A percentile compares a stretch with the other conserved stretches of the same genome.
phyloP scores from a whole-genome alignment of 148 eudicot genomes.

The Vaccinium macrocarpon region DNA sequence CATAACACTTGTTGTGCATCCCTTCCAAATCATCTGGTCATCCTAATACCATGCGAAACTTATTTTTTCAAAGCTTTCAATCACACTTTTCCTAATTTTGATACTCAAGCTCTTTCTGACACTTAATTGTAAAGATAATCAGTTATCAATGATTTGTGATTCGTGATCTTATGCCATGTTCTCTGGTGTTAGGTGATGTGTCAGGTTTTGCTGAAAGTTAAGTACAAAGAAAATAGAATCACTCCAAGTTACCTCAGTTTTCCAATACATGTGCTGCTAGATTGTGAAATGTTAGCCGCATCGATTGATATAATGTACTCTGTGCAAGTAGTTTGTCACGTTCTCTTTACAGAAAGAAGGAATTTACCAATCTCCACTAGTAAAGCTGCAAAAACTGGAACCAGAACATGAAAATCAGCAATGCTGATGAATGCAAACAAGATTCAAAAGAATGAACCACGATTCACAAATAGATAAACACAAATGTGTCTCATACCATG shows the following conservation, averaged over 20 bases:
- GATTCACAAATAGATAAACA: no score
- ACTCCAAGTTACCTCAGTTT: conserved; percentile 38
- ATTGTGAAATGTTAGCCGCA: conserved; percentile 53
- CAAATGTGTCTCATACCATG: no score
- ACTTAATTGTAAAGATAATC: not conserved
- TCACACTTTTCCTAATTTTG: not conserved
- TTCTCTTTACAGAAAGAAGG: conserved; percentile 63
- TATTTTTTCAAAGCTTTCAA: not conserved
- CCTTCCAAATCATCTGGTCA: not conserved
- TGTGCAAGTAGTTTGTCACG: conserved; percentile 52
- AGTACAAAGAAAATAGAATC: not conserved
- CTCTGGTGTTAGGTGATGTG: not conserved
- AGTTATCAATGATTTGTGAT: not conserved
- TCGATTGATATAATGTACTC: conserved; percentile 61
- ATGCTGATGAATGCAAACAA: not conserved
- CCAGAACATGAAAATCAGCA: not conserved
- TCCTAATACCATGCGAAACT: not conserved
- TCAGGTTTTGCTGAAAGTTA: not conserved
- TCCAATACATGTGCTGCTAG: conserved; percentile 56
- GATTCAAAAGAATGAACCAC: not conserved
- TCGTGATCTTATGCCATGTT: not conserved
- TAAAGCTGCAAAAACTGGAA: conserved; percentile 32
- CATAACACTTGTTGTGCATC: no score
- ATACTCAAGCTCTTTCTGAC: not conserved
- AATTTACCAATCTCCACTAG: conserved; percentile 57